Evolutionary conservation across 2,329 filamentous ascomycete species (phyloP), one percentile per base, ranked within the genome.

Genomic region (Phyllosticta citrichinensis): DNA sequence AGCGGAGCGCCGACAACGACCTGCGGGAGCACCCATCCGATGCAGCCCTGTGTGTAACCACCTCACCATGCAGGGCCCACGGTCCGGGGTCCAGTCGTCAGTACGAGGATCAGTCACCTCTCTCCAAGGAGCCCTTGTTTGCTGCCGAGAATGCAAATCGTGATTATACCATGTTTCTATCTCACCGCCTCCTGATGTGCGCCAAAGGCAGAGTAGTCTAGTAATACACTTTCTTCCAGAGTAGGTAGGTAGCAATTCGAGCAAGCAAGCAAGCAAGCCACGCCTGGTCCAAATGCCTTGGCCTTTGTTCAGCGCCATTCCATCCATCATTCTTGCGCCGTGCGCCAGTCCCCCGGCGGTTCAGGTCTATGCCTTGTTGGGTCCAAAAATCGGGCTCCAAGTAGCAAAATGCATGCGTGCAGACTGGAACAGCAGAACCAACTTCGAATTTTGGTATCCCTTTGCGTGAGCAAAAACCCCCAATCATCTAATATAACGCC

Each of bases 401-500:
- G 40, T n/a, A 47, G 40, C 40, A 47, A 47, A 47, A 47, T 24
- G 52, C 52, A 19, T 53, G 52, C 52, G 52, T 53, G 52, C 20
- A 53, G 52, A 53, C 10, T 53, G 20, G 52, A 60, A 60, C 35
- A 60, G 33, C 25, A 54, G 55, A 55, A 56, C 52, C 53, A 56
- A 54, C 25, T 54, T 27, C 58, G 40, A 56, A 71, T 74, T 65
- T 73, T 74, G 71, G 68, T 74, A 73, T 74, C 70, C 68, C 68
- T 73, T 58, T 62, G 71, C 71, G 71, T 72, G 71, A 67, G 71
- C 71, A 62, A 62, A 55, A 57, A 70, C 65, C 67, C 70, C 40
- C 40, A 47, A 70, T 66, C 66, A 66, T 74, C 72, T 74, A 74
- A 57, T 56, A 62, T 67, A 74, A 74, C 72, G 72, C 71, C 72